These are phyloP conservation scores for Cephalotrichum gorgonifer DNA, from an alignment of 2,329 filamentous ascomycete species.

Conservation along the genomic window DNA sequence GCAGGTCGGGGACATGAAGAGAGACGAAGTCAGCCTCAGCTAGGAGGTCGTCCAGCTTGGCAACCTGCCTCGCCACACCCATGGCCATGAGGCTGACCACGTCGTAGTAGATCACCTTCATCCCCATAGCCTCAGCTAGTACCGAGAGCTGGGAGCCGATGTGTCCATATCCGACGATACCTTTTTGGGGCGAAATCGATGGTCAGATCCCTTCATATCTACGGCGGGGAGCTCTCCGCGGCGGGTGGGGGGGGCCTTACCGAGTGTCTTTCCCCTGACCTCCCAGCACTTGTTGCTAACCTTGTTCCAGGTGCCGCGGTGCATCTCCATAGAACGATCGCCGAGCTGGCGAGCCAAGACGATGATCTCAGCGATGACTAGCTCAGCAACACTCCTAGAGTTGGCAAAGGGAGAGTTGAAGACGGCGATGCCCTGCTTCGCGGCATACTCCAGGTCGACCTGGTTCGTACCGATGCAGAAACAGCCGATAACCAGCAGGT, in stretches of 20 bases:
- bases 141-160: conserved; percentile 95
- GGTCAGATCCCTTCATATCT: no score
- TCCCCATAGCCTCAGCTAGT: conserved; percentile 92
- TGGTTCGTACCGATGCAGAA: conserved; percentile 99
- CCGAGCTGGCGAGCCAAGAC: conserved; percentile 81
- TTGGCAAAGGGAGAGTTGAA: conserved; percentile 99
- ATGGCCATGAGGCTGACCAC: conserved; percentile 89
- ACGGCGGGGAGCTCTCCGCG: no score
- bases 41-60: conserved; percentile 66
- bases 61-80: conserved; percentile 77
- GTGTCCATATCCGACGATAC: conserved; percentile 94
- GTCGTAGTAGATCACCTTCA: conserved; percentile 97
- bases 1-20: conserved; percentile 84
- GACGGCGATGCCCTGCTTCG: conserved; percentile 79
- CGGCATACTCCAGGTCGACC: conserved; percentile 77
- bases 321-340: conserved; percentile 89
- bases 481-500: conserved; percentile 90
- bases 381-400: conserved; percentile 89
- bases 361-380: conserved; percentile 93
- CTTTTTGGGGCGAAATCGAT: conserved; percentile 23
- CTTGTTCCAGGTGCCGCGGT: conserved; percentile 95
- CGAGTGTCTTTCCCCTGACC: conserved; percentile 92
- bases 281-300: conserved; percentile 97
- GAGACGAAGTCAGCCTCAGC: conserved; percentile 82
- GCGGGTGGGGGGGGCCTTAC: no score